Conservation (phyloP, 345 rosid species). For the Citropsis articulata region DNA sequence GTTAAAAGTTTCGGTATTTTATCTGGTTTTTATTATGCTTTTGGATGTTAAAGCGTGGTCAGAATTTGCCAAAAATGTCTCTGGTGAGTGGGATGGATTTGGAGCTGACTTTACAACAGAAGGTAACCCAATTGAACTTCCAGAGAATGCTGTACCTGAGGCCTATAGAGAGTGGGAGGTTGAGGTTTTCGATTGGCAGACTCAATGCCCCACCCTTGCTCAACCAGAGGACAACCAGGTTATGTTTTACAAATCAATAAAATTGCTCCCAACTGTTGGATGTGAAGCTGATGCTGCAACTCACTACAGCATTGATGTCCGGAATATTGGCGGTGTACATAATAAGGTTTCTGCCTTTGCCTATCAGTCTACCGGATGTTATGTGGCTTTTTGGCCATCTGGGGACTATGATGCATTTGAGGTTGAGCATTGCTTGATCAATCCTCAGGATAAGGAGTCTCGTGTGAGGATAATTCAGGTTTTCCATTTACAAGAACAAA, state of each 20-base stretch:
- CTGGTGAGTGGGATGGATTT: conserved; percentile 98
- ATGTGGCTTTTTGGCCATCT: conserved; percentile 73
- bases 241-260: conserved; percentile 60
- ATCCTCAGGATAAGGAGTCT: conserved; percentile 75
- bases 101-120: conserved; percentile 78
- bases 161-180: conserved; percentile 98
- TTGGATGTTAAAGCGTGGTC: conserved; percentile 46
- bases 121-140: conserved; percentile 77
- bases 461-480: conserved; percentile 73
- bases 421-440: conserved; percentile 79
- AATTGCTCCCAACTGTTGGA: conserved; percentile 93
- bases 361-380: conserved; percentile 67
- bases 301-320: conserved; percentile 49
- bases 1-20: conserved; percentile 4
- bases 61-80: conserved; percentile 66
- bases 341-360: conserved; percentile 53
- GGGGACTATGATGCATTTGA: conserved; percentile 39
- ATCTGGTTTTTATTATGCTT: conserved; percentile 1
- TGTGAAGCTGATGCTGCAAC: conserved; percentile 99
- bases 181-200: conserved; percentile 95
- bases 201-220: conserved; percentile 93
- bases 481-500: conserved; percentile 32
- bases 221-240: conserved; percentile 25
- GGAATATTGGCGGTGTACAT: conserved; percentile 38
- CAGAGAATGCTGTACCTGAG: conserved; percentile 83